Base-by-base conservation (phyloP, 305 asterid species). In the Andrographis paniculata region DNA sequence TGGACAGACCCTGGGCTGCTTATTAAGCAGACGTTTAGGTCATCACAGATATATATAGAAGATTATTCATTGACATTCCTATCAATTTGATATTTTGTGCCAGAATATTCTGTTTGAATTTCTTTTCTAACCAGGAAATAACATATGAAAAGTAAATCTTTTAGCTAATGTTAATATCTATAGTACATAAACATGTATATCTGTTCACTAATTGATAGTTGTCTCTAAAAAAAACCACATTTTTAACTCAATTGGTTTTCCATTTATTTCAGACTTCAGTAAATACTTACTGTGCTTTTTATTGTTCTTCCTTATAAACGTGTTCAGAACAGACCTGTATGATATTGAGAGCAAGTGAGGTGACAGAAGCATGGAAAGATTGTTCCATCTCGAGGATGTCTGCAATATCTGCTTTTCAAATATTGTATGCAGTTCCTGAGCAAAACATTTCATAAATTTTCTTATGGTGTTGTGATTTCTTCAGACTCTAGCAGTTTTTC, bases 281-380 rank as follows among this genome's bases (percentile, higher is more conserved):
- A 35, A 23, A 5, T 20, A 6, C 10, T 24, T 46, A 11, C 37
- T 48, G 8, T 16, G n/a, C 17, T 49, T 11, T 35, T 14, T 45
- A 14, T 38, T 56, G 52, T 56, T 40, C 33, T 28, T 64, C 64
- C 64, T 52, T 52, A 57, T 39, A 40, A 31, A 45, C 15, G 20
- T 64, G 57, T 14, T 58, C 18, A 57, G 70, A 58, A 40, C 70
- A 4, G 61, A 48, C 53, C 17, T 58, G 6, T 58, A 63, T 35
- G 65, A 64, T 42, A 45, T 40, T 9, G 61, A 58, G 70, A 58
- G 61, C 64, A 64, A 57, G 54, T 57, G 56, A 63, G 28, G 33
- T 33, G 43, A 19, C 37, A 59, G 53, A 56, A 50, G 38, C 52
- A 42, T 54, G 40, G 62, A 33, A 53, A 47, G 42, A 20, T 24